Evolutionary conservation across 768 basidiomycete genomes (phyloP), one percentile per base, ranked within the genome.

Genomic region (Boletellus ananiceps): DNA sequence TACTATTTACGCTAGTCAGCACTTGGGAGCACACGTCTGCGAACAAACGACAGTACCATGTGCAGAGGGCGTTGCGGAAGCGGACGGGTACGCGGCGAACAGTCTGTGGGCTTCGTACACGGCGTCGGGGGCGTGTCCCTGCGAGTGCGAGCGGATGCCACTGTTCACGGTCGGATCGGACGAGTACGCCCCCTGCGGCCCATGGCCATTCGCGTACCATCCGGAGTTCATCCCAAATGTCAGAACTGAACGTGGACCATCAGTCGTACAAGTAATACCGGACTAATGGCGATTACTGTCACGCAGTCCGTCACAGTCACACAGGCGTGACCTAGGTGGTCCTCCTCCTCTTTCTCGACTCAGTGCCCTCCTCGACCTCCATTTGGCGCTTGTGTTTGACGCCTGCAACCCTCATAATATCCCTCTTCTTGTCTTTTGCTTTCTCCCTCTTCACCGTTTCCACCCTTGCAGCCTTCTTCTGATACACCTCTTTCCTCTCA

Each of bases 401-500:
- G 31, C 90, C 89, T 14, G 79, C 76, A 32, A 72, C 64, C 49
- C 80, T 74, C 89, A 92, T 89, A 46, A 79, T 73, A 44, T 84
- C 88, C 62, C 86, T 91, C 65, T 80, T 76, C 69, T 80, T 83
- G 68, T 86, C 87, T 64, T 76, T 89, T 27, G 83, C 83, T 64
- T 84, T 90, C 54, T 87, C 84, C 1, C 57, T 65, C 57, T 78
- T 81, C 63, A 64, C 69, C 40, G 68, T 76, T 57, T 86, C 86
- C 55, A 81, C 81, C 69, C 84, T 88, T 57, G 79, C 86, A 9
- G 80, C 67, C 71, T 83, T 88, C 74, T 89, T 90, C 57, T 74
- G 69, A 59, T 84, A 79, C 58, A 74, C 81, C 31, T 70, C 80
- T 52, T 80, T 80, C 68, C 84, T 77, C 72, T 86, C 88, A n/a